Conservation (phyloP, 2,329 filamentous ascomycete species). For the Raffaelea albimanens region DNA sequence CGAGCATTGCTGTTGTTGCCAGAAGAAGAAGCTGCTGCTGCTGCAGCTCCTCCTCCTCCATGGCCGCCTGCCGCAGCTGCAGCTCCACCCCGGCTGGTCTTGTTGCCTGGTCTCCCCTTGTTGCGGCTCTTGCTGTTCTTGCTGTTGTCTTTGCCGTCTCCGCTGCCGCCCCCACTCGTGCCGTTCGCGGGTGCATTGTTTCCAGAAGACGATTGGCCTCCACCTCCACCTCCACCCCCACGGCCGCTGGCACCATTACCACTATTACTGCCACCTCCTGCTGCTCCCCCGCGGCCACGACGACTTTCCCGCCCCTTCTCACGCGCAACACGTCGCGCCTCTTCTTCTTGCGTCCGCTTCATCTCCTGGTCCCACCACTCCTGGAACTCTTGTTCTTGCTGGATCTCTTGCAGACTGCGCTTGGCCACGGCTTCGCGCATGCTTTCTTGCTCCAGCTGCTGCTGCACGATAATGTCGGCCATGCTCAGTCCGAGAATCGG, state of each 20-base stretch:
- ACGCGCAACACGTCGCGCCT: conserved; percentile 31
- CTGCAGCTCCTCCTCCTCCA: background rate
- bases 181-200: too few species aligned
- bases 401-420: conserved; percentile 85
- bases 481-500: conserved; percentile 58
- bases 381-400: conserved; percentile 93
- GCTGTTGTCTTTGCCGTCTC: too few species aligned
- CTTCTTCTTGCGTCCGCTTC: conserved; percentile 57
- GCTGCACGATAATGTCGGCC: conserved; percentile 79
- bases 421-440: conserved; percentile 80
- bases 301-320: conserved; percentile 31
- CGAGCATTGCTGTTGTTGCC: background rate
- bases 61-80: background rate
- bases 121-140: background rate
- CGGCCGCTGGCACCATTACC: background rate
- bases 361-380: conserved; percentile 93
- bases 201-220: background rate
- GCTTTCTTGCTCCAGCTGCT: conserved; percentile 73
- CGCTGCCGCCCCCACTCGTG: too few species aligned
- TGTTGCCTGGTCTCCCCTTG: background rate
- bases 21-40: background rate
- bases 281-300: conserved; percentile 2
- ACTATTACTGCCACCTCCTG: conserved; percentile 5
- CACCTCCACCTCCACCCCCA: background rate
- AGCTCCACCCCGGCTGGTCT: background rate